Evolutionary conservation across 768 basidiomycete species (phyloP), one percentile per base, ranked within the genome.

Genomic region (Amanita thiersii): DNA sequence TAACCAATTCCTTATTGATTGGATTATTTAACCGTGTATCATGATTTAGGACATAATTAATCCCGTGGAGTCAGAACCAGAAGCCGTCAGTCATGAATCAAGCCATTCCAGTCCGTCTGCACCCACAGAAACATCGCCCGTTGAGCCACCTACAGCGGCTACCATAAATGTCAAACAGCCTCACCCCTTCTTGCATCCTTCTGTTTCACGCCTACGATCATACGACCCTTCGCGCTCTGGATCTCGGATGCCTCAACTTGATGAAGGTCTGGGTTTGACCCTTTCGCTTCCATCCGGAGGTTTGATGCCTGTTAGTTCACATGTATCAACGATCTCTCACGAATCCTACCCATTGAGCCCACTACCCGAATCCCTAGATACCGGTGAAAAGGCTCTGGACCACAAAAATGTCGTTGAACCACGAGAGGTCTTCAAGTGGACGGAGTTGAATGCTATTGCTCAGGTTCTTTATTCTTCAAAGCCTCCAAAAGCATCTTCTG

Each of bases 131-230:
- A 48, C 51, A 56, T 39, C 50, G n/a, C 10, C 7, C 31, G 15
- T 11, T 57, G 40, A 30, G 40, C 17, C 32, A 14, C 30, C 34
- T 24, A 31, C 37, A 32, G 35, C 40, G 20, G 20, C 20, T 28
- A 11, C 39, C 32, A 26, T n/a, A n/a, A n/a, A n/a, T n/a, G n/a
- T n/a, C 12, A 70, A 63, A 47, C 54, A 70, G 7, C 61, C 73
- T 3, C 69, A 72, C 28, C 72, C 79, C 9, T 86, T 81, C 56
- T 56, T 86, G 14, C 79, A 84, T 50, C 82, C 83, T 3, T 73
- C 68, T n/a, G 73, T 86, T 4, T 90, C 86, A 20, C 74, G 86
- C n/a, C 72, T 87, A 30, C 83, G 86, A 31, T 86, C 88, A 9
- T 70, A 70, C 52, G 69, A 72, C 4, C 76, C 79, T 9, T 70